These are phyloP conservation scores for Xerocomus spinulosus DNA, from an alignment of 768 basidiomycete genomes.

Conservation along the genomic window DNA sequence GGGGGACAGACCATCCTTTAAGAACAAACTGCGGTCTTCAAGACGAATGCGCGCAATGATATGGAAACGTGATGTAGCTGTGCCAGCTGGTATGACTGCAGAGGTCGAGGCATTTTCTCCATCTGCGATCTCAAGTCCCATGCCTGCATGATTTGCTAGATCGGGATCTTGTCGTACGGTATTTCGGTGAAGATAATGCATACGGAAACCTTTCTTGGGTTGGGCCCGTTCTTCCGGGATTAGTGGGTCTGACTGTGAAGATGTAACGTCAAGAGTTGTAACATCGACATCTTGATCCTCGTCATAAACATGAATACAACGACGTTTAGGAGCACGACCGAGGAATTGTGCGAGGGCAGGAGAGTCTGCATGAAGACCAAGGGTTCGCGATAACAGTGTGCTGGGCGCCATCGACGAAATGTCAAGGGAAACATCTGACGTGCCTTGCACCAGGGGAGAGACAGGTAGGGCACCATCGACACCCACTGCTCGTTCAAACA, in stretches of 20 bases:
- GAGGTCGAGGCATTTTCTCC: neutral
- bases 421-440: constrained; percentile 4
- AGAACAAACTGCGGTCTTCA: constrained; percentile 42
- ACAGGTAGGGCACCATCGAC: constrained; percentile 22
- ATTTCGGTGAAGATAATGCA: constrained; percentile 39
- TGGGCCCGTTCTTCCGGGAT: neutral
- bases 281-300: constrained; percentile 36
- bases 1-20: constrained; percentile 35
- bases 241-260: neutral
- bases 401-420: constrained; percentile 19
- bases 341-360: constrained; percentile 49
- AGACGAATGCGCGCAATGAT: constrained; percentile 40
- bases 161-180: constrained; percentile 37
- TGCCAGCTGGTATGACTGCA: constrained; percentile 11
- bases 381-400: constrained; percentile 42
- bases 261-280: constrained; percentile 9
- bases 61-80: constrained; percentile 40
- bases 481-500: constrained; percentile 51
- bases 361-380: constrained; percentile 49
- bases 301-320: constrained; percentile 36
- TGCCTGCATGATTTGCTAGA: constrained; percentile 14
- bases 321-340: constrained; percentile 39
- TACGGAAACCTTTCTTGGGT: constrained; percentile 29
- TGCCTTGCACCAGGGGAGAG: neutral
- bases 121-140: neutral